A percentile compares a stretch with the other conserved stretches of the same genome.
These are phyloP conservation scores for Brettanomyces anomalus DNA, from an alignment of 805 yeast species.

Conservation along the genomic window DNA sequence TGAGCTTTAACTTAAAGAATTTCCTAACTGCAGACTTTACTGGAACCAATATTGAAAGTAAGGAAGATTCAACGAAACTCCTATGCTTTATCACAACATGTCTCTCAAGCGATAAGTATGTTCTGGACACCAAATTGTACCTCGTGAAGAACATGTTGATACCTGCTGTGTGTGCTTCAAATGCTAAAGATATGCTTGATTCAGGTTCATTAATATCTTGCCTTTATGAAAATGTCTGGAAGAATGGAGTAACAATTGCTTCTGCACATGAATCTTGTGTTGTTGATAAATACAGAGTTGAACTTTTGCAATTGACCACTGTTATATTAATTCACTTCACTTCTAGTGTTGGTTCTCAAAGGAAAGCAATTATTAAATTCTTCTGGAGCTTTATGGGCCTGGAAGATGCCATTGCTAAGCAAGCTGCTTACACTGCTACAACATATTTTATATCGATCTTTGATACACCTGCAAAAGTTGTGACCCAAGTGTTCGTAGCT, in stretches of 20 bases:
- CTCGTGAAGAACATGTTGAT: conserved; percentile 56
- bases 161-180: conserved; percentile 28
- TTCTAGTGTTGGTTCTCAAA: conserved; percentile 42
- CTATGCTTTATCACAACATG: conserved; percentile 44
- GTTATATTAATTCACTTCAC: conserved; percentile 65
- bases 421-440: conserved; percentile 85
- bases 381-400: conserved; percentile 89
- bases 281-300: conserved; percentile 66
- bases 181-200: too few species aligned
- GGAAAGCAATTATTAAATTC: conserved; percentile 84
- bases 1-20: conserved; percentile 41
- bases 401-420: conserved; percentile 83
- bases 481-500: conserved; percentile 89
- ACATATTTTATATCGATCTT: conserved; percentile 78
- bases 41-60: too few species aligned
- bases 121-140: conserved; percentile 49
- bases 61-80: conserved; percentile 19
- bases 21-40: conserved; percentile 34
- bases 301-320: conserved; percentile 74
- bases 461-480: conserved; percentile 83
- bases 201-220: too few species aligned
- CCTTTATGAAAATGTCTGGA: conserved; percentile 49
- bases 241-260: conserved; percentile 43
- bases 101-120: conserved; percentile 34
- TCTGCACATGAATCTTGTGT: conserved; percentile 53